Percentiles rank a stretch among this genome's conserved stretches.
Conservation (phyloP, 345 rosid genomes). For the Aurinia saxatilis region DNA sequence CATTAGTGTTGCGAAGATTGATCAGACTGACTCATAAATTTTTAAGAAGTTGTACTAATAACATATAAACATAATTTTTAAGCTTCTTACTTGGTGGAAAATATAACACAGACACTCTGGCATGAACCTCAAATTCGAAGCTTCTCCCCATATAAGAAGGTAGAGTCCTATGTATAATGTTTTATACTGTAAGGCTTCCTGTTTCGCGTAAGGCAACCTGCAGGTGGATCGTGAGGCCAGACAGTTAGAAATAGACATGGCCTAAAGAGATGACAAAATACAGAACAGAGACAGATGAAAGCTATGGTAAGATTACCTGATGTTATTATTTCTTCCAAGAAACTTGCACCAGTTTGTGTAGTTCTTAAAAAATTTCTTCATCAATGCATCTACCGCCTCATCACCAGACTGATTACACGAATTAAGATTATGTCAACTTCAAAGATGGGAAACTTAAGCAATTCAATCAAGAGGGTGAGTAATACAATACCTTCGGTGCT, state of each 20-base stretch:
- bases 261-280: neutral
- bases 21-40: neutral
- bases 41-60: neutral
- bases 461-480: neutral
- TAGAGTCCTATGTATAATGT: slow-evolving; percentile 78
- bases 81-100: slow-evolving; percentile 93
- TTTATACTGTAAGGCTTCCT: slow-evolving; percentile 80
- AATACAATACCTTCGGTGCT: slow-evolving; percentile 43
- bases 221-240: slow-evolving; percentile 25
- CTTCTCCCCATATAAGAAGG: slow-evolving; percentile 99
- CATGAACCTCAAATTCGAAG: slow-evolving; percentile 91
- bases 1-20: slow-evolving; percentile 1
- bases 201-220: slow-evolving; percentile 74
- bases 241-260: slow-evolving; percentile 12
- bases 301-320: slow-evolving; percentile 36
- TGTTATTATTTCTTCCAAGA: slow-evolving; percentile 66
- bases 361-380: slow-evolving; percentile 82
- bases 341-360: slow-evolving; percentile 91
- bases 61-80: neutral
- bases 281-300: neutral
- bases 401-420: slow-evolving; percentile 50
- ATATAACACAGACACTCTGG: slow-evolving; percentile 91
- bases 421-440: slow-evolving; percentile 16
- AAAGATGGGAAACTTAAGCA: slow-evolving; percentile 1
- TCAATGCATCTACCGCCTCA: slow-evolving; percentile 66